phyloP scores from a whole-genome alignment of 1,284 basidiomycete genomes.

The Ceratobasidium sp. region DNA sequence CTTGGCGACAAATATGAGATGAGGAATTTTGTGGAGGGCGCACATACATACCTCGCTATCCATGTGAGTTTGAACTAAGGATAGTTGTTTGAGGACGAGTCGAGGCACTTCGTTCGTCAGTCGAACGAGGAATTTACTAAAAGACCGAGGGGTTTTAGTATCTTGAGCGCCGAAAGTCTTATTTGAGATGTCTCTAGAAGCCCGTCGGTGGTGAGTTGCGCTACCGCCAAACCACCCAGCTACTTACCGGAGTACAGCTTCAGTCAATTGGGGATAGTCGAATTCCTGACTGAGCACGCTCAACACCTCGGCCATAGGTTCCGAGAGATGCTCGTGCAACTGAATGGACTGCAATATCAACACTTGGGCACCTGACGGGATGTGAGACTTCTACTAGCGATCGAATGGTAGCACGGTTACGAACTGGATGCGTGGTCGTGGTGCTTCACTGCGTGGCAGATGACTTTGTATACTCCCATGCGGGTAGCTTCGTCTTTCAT shows the following conservation, averaged over 20 bases:
- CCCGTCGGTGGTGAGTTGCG: neutral
- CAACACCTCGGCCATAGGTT: slow-evolving; percentile 92
- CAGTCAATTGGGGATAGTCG: slow-evolving; percentile 87
- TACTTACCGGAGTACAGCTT: slow-evolving; percentile 76
- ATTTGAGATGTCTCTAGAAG: slow-evolving; percentile 72
- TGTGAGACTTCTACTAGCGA: neutral
- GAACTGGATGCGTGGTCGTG: slow-evolving; percentile 79
- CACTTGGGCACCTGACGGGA: slow-evolving; percentile 68
- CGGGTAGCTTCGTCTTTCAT: slow-evolving; percentile 82
- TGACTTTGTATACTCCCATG: slow-evolving; percentile 81
- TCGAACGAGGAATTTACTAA: slow-evolving; percentile 84
- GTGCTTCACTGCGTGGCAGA: slow-evolving; percentile 91
- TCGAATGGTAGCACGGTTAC: slow-evolving; percentile 29
- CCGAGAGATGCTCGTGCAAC: slow-evolving; percentile 93
- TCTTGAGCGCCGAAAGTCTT: slow-evolving; percentile 84
- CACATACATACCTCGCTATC: slow-evolving; percentile 90
- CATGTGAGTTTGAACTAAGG: slow-evolving; percentile 81
- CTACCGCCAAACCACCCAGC: neutral
- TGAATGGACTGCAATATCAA: slow-evolving; percentile 91
- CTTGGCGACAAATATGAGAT: slow-evolving; percentile 51
- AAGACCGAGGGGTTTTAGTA: slow-evolving; percentile 85
- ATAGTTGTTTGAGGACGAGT: slow-evolving; percentile 89
- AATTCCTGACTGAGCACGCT: slow-evolving; percentile 83
- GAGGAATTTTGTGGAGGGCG: neutral
- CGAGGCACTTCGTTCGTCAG: slow-evolving; percentile 85